phyloP scores from a whole-genome alignment of 139 green algal species.

The Closterium sp. region DNA sequence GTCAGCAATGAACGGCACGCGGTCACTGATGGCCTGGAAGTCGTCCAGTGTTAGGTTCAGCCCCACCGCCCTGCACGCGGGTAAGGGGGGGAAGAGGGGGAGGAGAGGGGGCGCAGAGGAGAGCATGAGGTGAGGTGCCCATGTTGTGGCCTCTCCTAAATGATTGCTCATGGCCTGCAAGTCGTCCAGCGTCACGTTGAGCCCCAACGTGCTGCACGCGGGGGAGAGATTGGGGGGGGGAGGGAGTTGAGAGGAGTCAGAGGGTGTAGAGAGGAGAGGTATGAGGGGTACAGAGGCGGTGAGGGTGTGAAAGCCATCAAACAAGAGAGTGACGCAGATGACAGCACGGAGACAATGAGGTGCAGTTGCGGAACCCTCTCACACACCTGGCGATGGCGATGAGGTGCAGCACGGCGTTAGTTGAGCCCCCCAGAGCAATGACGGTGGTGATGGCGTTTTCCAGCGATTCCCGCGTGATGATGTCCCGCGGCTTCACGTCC shows the following conservation, averaged over 20 bases:
- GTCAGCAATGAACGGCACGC: constrained; percentile 92
- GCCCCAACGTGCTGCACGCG: constrained; percentile 42
- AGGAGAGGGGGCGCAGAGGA: too few species aligned
- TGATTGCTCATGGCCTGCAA: constrained; percentile 78
- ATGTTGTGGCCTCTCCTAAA: too few species aligned
- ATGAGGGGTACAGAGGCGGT: neutral
- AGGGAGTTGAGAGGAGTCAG: too few species aligned
- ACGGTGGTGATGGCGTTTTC: constrained; percentile 93
- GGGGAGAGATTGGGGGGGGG: neutral
- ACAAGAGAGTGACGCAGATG: too few species aligned
- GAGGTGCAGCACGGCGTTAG: constrained; percentile 83
- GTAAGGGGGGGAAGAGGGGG: constrained; percentile 22
- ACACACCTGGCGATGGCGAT: constrained; percentile 62
- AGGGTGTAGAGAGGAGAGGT: neutral
- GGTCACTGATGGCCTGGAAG: constrained; percentile 88
- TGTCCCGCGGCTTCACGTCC: constrained; percentile 93
- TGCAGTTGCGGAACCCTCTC: neutral
- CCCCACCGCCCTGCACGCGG: constrained; percentile 57
- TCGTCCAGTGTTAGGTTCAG: constrained; percentile 88
- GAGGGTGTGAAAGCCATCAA: too few species aligned
- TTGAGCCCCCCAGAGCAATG: constrained; percentile 92
- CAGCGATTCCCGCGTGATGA: constrained; percentile 92
- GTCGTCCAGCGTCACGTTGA: constrained; percentile 88
- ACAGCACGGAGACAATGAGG: too few species aligned
- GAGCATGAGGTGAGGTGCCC: too few species aligned